phyloP scores from a whole-genome alignment of 179 eudicot genomes.

The Patellifolia procumbens region DNA sequence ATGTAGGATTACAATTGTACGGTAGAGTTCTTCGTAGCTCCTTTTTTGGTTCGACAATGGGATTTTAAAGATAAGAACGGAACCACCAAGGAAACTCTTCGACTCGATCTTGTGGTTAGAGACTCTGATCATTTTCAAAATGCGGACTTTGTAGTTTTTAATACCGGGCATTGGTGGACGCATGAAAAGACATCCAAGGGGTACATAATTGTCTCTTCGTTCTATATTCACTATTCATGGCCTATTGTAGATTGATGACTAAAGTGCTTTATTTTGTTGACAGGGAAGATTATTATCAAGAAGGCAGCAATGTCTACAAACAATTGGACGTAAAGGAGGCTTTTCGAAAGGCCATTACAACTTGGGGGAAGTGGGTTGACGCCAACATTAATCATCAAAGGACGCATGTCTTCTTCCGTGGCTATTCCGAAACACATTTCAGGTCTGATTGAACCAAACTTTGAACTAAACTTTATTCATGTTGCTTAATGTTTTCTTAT shows the following conservation, averaged over 20 bases:
- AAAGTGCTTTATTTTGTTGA: conserved; percentile 10
- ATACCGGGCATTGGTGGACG: conserved; percentile 99
- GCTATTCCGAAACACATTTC: conserved; percentile 93
- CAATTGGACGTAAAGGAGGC: conserved; percentile 82
- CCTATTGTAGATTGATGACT: background rate
- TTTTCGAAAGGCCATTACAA: conserved; percentile 78
- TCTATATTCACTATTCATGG: background rate
- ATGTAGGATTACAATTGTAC: conserved; percentile 73
- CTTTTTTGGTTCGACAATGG: conserved; percentile 89
- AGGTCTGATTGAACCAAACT: conserved; percentile 48
- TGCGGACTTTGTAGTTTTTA: conserved; percentile 76
- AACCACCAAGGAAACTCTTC: conserved; percentile 73
- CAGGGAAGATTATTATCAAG: conserved; percentile 94
- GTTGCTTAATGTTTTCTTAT: background rate
- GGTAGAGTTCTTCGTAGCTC: conserved; percentile 85
- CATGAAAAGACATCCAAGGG: conserved; percentile 84
- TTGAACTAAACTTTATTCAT: conserved; percentile 1
- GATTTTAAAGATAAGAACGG: conserved; percentile 60
- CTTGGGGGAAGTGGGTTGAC: conserved; percentile 97
- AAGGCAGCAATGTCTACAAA: conserved; percentile 82
- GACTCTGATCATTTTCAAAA: conserved; percentile 55
- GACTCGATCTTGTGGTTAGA: conserved; percentile 63
- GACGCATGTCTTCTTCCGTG: conserved; percentile 77
- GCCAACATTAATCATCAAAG: conserved; percentile 57
- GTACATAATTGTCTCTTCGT: conserved; percentile 37